These are phyloP conservation scores for Carex myosuroides DNA, from an alignment of 176 grass and related monocot species.

Conservation along the genomic window DNA sequence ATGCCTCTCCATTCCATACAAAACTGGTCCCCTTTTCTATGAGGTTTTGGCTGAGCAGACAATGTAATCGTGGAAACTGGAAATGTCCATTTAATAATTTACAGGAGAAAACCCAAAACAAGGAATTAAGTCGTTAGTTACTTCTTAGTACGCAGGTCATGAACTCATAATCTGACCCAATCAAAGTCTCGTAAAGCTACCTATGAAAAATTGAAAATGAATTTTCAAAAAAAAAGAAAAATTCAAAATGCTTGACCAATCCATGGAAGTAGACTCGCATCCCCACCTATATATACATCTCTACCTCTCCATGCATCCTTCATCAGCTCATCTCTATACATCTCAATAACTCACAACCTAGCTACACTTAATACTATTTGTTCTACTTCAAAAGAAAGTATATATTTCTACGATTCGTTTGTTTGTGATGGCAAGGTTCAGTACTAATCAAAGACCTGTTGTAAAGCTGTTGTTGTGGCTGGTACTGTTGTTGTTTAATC, in stretches of 20 bases:
- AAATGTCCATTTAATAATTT: too few relatives aligned
- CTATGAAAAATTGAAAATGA: neutral
- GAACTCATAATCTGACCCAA: neutral
- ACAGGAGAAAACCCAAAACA: neutral
- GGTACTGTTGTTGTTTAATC: neutral
- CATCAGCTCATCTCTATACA: neutral
- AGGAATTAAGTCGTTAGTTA: neutral
- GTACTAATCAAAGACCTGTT: neutral
- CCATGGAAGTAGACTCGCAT: neutral
- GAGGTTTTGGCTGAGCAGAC: too few relatives aligned
- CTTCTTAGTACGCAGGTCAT: neutral
- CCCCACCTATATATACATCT: neutral
- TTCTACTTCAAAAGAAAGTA: neutral
- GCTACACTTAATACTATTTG: neutral
- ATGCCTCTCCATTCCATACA: too few relatives aligned
- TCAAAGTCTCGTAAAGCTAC: neutral
- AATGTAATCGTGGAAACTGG: too few relatives aligned
- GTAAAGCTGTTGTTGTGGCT: neutral
- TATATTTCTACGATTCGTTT: neutral
- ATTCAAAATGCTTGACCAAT: slow-evolving; percentile 1
- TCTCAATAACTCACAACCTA: neutral
- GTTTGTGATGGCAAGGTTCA: neutral
- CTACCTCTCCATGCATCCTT: neutral
- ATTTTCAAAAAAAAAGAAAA: too few relatives aligned
- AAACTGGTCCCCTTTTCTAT: too few relatives aligned